Conservation (phyloP, 140 eudicot species). For the Oenanthe javanica region DNA sequence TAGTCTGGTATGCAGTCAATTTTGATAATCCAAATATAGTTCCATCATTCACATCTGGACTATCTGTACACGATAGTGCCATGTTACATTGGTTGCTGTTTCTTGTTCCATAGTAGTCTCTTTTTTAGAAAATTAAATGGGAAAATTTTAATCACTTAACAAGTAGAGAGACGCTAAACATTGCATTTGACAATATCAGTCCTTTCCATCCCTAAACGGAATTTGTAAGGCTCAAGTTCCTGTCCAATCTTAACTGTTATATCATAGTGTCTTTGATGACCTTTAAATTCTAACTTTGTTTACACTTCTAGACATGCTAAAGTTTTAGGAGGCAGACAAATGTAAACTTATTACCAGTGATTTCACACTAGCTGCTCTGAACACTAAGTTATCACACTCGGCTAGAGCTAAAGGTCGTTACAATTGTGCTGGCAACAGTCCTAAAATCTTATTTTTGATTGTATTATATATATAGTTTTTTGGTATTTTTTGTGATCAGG, state of each 20-base stretch:
- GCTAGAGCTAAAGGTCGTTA: background rate
- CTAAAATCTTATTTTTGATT: no score
- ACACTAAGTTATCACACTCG: background rate
- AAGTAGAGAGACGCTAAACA: background rate
- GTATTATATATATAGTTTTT: background rate
- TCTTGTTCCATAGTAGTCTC: background rate
- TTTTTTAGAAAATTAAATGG: background rate
- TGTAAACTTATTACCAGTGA: background rate
- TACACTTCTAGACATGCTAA: background rate
- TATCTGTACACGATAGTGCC: background rate
- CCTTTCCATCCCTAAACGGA: background rate
- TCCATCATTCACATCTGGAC: background rate
- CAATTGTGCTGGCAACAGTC: no score
- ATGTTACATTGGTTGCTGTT: background rate
- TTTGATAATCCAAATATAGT: background rate
- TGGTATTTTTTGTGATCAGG: background rate
- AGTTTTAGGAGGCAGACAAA: background rate
- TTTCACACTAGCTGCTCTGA: background rate
- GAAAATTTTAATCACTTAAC: background rate
- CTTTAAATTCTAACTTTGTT: background rate
- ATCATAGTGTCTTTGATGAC: background rate
- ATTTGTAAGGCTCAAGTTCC: background rate
- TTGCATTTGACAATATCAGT: background rate
- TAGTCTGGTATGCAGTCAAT: constrained; percentile 49
- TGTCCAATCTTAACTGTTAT: background rate